phyloP scores from a whole-genome alignment of 2,329 filamentous ascomycete genomes.

The Drechslera avenae region DNA sequence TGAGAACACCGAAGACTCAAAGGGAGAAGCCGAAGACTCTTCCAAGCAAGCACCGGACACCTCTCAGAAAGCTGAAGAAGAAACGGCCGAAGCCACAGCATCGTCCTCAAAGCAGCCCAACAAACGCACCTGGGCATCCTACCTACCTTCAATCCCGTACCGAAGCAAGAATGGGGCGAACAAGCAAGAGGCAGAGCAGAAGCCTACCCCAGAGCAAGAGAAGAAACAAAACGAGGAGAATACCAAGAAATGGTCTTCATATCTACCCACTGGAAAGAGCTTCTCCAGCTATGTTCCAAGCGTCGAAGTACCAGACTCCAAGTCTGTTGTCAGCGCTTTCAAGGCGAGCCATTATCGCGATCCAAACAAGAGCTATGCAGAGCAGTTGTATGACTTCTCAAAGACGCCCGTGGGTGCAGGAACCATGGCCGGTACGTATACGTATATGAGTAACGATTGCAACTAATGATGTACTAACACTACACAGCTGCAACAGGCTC shows the following conservation, averaged over 20 bases:
- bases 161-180: conserved; percentile 32
- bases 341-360: conserved; percentile 53
- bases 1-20: background rate
- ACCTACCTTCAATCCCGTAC: conserved; percentile 48
- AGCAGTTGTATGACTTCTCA: conserved; percentile 57
- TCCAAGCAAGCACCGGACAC: background rate
- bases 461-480: background rate
- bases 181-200: conserved; percentile 24
- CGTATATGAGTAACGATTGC: background rate
- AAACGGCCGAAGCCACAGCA: conserved; percentile 17
- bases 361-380: conserved; percentile 55
- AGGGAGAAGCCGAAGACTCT: conserved; percentile 14
- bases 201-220: conserved; percentile 34
- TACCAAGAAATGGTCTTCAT: conserved; percentile 53
- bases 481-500: conserved; percentile 52
- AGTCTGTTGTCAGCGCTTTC: conserved; percentile 53
- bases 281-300: conserved; percentile 56
- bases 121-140: conserved; percentile 48
- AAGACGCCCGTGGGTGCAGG: conserved; percentile 58
- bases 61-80: conserved; percentile 22
- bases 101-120: conserved; percentile 20
- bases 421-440: conserved; percentile 47
- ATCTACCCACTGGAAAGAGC: conserved; percentile 55
- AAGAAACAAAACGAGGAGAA: conserved; percentile 43
- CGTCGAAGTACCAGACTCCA: conserved; percentile 43